These are phyloP conservation scores for Aleurites moluccanus DNA, from an alignment of 441 rosid genomes.

Conservation along the genomic window DNA sequence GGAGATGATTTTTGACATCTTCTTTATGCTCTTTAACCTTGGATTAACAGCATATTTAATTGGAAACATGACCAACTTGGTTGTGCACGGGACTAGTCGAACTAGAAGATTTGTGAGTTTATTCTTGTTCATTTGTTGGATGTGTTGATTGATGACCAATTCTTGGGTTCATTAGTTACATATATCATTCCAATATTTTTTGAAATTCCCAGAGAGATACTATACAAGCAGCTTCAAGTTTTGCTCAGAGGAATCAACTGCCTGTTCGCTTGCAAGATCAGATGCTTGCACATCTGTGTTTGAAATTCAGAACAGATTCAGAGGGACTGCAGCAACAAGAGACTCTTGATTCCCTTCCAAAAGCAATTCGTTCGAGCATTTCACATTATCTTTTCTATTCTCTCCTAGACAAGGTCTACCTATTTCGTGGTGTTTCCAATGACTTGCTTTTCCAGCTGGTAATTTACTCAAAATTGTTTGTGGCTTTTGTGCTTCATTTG, in stretches of 20 bases:
- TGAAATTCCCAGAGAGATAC: conserved; percentile 64
- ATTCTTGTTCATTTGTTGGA: conserved; percentile 3
- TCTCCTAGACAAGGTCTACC: conserved; percentile 66
- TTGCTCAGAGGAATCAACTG: conserved; percentile 72
- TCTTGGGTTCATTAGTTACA: conserved; percentile 13
- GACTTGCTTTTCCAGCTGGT: conserved; percentile 88
- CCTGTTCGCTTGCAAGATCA: conserved; percentile 80
- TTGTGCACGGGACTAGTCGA: conserved; percentile 84
- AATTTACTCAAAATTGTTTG: conserved; percentile 21
- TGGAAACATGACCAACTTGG: conserved; percentile 93
- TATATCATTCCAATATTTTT: neutral
- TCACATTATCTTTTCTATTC: conserved; percentile 79
- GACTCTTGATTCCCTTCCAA: conserved; percentile 81
- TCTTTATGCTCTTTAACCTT: conserved; percentile 83
- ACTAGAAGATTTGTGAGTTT: conserved; percentile 79
- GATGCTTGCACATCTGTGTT: conserved; percentile 77
- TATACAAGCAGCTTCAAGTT: conserved; percentile 83
- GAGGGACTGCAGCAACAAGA: conserved; percentile 89
- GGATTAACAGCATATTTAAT: conserved; percentile 82
- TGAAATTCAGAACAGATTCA: conserved; percentile 79
- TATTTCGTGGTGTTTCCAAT: conserved; percentile 71
- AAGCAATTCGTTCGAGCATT: conserved; percentile 84
- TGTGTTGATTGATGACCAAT: neutral
- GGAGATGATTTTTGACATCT: conserved; percentile 76
- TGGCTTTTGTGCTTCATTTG: neutral